phyloP scores from a whole-genome alignment of 2,329 filamentous ascomycete genomes.

The Emergomyces pasteurianus region DNA sequence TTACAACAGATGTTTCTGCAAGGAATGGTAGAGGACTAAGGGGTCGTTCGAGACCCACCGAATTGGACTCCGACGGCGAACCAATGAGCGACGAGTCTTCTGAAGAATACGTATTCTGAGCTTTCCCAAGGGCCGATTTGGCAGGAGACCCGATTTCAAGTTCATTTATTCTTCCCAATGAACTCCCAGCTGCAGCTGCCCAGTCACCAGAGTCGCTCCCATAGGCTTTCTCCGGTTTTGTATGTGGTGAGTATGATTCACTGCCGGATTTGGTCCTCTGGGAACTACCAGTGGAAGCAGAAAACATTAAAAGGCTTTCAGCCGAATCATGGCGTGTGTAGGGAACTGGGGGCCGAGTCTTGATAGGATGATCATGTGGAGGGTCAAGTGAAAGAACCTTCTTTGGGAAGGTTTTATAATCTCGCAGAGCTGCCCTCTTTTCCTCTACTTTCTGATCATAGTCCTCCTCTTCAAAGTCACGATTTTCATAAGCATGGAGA shows the following conservation, averaged over 20 bases:
- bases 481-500: slow-evolving; percentile 17
- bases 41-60: slow-evolving; percentile 34
- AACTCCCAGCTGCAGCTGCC: slow-evolving; percentile 12
- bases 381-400: slow-evolving; percentile 39
- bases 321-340: slow-evolving; percentile 45
- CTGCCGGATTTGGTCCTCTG: slow-evolving; percentile 41
- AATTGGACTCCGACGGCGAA: slow-evolving; percentile 13
- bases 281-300: slow-evolving; percentile 48
- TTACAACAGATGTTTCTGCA: slow-evolving; percentile 18
- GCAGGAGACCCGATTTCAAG: slow-evolving; percentile 10
- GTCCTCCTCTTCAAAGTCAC: slow-evolving; percentile 21
- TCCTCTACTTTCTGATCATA: slow-evolving; percentile 31
- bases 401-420: slow-evolving; percentile 40
- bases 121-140: slow-evolving; percentile 4
- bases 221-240: slow-evolving; percentile 15
- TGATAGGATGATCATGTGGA: slow-evolving; percentile 15
- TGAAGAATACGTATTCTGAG: slow-evolving; percentile 14
- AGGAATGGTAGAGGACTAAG: slow-evolving; percentile 26
- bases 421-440: slow-evolving; percentile 31
- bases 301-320: slow-evolving; percentile 54
- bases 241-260: slow-evolving; percentile 35
- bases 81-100: slow-evolving; percentile 18
- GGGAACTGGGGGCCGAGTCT: slow-evolving; percentile 20
- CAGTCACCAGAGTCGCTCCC: slow-evolving; percentile 15
- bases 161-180: slow-evolving; percentile 10